These are phyloP conservation scores for Acacia concinna DNA, from an alignment of 331 rosid species.

Conservation along the genomic window DNA sequence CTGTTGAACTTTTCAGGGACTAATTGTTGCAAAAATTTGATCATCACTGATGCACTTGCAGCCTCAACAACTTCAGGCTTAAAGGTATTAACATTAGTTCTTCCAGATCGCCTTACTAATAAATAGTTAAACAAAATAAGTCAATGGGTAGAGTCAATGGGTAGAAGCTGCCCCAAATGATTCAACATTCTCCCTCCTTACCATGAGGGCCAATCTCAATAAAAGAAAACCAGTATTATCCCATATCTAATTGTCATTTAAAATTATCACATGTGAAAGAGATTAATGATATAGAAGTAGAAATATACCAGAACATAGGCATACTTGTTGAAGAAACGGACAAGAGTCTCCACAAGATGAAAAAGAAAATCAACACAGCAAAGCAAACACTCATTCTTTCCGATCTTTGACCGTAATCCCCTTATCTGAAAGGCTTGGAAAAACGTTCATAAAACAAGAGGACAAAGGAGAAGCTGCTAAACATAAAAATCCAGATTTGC, in stretches of 20 bases:
- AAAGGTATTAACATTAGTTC: neutral
- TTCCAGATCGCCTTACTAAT: neutral
- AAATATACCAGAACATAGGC: slow-evolving; percentile 89
- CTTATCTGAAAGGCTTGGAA: slow-evolving; percentile 61
- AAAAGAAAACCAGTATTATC: neutral
- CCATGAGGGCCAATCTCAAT: neutral
- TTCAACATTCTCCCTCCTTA: neutral
- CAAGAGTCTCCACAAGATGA: slow-evolving; percentile 96
- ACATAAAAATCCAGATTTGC: slow-evolving; percentile 6
- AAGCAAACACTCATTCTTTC: slow-evolving; percentile 88
- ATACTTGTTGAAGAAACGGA: slow-evolving; percentile 95
- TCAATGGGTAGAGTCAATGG: neutral
- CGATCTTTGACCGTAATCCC: slow-evolving; percentile 92
- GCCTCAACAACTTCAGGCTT: neutral
- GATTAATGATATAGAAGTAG: slow-evolving; percentile 11
- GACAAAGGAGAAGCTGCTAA: neutral
- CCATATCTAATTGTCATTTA: neutral
- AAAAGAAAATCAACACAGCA: slow-evolving; percentile 96
- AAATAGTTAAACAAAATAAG: neutral
- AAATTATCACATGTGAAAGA: slow-evolving; percentile 2
- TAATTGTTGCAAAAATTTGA: neutral
- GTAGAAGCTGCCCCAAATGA: neutral
- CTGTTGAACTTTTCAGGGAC: neutral
- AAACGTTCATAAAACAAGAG: neutral
- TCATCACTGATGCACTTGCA: neutral